phyloP scores from a whole-genome alignment of 2,329 filamentous ascomycete genomes.

The Fusarium continuum region DNA sequence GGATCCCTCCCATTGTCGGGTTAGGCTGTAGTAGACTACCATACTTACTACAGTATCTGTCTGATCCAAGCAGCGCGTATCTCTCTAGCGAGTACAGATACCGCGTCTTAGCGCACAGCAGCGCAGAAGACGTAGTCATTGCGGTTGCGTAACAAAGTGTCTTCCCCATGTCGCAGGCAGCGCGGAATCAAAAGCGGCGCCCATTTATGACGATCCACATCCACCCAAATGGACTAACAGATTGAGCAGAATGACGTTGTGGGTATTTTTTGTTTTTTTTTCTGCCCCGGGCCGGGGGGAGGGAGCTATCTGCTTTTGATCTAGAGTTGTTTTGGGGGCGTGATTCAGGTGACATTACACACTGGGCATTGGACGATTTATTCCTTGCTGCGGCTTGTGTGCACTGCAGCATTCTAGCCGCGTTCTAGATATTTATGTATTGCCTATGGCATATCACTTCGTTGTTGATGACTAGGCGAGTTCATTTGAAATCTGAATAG shows the following conservation, averaged over 20 bases:
- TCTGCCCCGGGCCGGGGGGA: slow-evolving; percentile 27
- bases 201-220: slow-evolving; percentile 30
- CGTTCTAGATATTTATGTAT: too few relatives aligned
- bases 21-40: slow-evolving; percentile 26
- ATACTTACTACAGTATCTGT: too few relatives aligned
- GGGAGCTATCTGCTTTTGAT: slow-evolving; percentile 30
- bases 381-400: neutral
- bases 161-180: neutral
- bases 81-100: neutral
- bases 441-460: neutral
- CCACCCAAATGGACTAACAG: slow-evolving; percentile 4
- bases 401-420: neutral
- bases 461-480: neutral
- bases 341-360: neutral
- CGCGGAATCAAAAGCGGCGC: neutral
- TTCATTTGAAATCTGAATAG: neutral
- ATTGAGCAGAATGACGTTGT: slow-evolving; percentile 30
- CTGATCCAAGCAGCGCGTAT: too few relatives aligned
- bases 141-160: slow-evolving; percentile 35
- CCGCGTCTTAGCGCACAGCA: neutral
- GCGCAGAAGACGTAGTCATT: slow-evolving; percentile 19
- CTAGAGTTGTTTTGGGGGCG: slow-evolving; percentile 9
- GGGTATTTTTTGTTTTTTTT: slow-evolving; percentile 18
- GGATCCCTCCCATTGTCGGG: slow-evolving; percentile 21
- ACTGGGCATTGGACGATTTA: neutral